Conservation (phyloP, 1,139 yeast species). For the Blastobotrys capitulatus region DNA sequence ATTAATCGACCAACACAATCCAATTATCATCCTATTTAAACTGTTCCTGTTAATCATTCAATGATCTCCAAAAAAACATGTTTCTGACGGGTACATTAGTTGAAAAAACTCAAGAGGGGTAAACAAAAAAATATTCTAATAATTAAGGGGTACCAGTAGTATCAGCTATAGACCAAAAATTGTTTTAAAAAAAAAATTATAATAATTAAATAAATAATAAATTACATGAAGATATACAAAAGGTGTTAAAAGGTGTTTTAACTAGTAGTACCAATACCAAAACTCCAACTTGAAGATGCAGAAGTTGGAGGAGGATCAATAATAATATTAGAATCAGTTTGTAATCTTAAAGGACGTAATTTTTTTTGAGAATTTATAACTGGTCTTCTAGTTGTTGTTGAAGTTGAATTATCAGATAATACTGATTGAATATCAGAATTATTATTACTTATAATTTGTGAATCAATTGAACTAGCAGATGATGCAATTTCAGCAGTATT, state of each 20-base stretch:
- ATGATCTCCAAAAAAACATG: too few relatives aligned
- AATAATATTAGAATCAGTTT: constrained; percentile 15
- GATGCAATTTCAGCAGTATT: constrained; percentile 8
- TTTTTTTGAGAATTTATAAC: constrained; percentile 18
- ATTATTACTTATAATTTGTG: not conserved
- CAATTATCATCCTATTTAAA: too few relatives aligned
- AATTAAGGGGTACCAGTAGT: too few relatives aligned
- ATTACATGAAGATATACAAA: not conserved
- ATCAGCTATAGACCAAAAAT: too few relatives aligned
- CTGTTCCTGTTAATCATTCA: too few relatives aligned
- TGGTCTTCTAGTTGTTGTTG: constrained; percentile 10
- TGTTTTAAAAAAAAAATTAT: too few relatives aligned
- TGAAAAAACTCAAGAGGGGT: too few relatives aligned
- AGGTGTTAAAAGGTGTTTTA: not conserved
- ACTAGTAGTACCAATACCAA: constrained; percentile 5
- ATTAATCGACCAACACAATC: too few relatives aligned
- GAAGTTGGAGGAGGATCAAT: constrained; percentile 6
- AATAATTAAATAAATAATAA: too few relatives aligned
- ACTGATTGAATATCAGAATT: constrained; percentile 3
- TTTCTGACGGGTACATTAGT: too few relatives aligned
- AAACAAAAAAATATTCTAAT: too few relatives aligned
- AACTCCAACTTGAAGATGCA: constrained; percentile 12
- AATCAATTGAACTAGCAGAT: constrained; percentile 5
- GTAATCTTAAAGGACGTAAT: constrained; percentile 19
- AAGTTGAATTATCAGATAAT: constrained; percentile 1